Conservation (phyloP, 2,329 filamentous ascomycete species). For the Trichoderma semiorbis region DNA sequence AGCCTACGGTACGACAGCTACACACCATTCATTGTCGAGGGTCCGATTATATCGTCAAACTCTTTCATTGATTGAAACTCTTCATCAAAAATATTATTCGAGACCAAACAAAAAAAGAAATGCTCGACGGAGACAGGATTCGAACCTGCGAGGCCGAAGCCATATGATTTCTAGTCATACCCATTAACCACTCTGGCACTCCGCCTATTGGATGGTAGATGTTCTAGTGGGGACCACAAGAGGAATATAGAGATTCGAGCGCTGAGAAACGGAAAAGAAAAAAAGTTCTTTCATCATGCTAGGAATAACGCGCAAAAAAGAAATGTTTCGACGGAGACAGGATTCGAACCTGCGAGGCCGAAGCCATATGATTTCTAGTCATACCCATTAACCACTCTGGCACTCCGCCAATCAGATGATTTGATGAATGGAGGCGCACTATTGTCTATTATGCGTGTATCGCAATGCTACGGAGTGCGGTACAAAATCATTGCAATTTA, state of each 20-base stretch:
- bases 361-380: constrained; percentile 18
- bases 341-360: constrained; percentile 16
- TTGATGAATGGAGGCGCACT: neutral
- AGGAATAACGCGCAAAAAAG: neutral
- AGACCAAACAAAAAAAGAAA: neutral
- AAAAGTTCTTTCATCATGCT: neutral
- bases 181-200: constrained; percentile 2
- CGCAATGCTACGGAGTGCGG: neutral
- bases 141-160: constrained; percentile 16
- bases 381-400: constrained; percentile 10
- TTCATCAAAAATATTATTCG: neutral
- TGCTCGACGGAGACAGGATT: constrained; percentile 17
- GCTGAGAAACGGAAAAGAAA: neutral
- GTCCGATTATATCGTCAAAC: neutral
- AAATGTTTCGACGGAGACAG: constrained; percentile 14
- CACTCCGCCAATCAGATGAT: neutral
- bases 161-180: constrained; percentile 18
- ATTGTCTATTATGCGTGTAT: neutral
- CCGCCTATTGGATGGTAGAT: neutral
- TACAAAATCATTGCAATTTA: neutral
- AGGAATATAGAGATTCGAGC: neutral
- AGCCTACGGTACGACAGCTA: neutral
- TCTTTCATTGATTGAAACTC: neutral
- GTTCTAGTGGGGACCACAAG: neutral
- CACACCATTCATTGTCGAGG: neutral